These are phyloP conservation scores for Leishmania amazonensis DNA, from an alignment of 208 protist species.

Conservation along the genomic window DNA sequence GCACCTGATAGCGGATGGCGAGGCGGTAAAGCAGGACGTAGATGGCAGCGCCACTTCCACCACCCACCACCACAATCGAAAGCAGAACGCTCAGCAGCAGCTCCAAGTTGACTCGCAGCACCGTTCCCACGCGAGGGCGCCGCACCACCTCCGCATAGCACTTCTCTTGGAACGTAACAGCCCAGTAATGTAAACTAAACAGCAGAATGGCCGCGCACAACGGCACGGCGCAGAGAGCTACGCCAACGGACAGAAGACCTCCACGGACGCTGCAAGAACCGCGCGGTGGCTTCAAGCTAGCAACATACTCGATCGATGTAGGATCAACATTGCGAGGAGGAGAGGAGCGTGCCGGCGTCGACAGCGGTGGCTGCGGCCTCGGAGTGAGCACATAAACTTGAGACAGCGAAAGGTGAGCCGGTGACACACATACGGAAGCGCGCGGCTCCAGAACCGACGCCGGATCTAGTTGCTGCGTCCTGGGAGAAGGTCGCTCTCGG, in stretches of 20 bases:
- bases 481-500: neutral
- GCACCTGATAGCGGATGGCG: constrained; percentile 16
- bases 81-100: constrained; percentile 19
- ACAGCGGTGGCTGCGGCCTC: neutral
- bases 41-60: constrained; percentile 6
- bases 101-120: constrained; percentile 26
- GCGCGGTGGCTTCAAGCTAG: constrained; percentile 3
- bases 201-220: constrained; percentile 30
- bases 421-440: neutral
- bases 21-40: constrained; percentile 19
- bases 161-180: constrained; percentile 19
- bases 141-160: neutral
- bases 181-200: constrained; percentile 54
- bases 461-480: neutral
- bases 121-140: constrained; percentile 14
- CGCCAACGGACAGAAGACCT: constrained; percentile 9
- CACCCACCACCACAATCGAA: constrained; percentile 15
- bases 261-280: neutral
- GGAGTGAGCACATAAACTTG: neutral
- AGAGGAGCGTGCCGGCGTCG: neutral
- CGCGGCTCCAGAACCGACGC: neutral
- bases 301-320: constrained; percentile 11
- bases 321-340: neutral
- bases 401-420: neutral
- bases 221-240: constrained; percentile 19